Conservation (phyloP, 169 alveolate genomes). For the Eimeria brunetti region DNA sequence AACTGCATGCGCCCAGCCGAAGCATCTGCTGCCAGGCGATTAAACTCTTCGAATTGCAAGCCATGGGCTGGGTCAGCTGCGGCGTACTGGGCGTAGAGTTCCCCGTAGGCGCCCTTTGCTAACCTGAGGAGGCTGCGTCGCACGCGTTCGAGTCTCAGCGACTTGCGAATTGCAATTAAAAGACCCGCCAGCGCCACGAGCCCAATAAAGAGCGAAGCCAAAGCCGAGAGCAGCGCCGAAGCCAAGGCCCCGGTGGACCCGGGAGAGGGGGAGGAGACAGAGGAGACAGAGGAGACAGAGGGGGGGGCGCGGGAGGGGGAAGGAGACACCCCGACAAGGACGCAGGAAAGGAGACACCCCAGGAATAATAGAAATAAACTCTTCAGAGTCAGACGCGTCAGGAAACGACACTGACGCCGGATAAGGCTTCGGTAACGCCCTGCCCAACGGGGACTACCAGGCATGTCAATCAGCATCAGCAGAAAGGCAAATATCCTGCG, state of each 20-base stretch:
- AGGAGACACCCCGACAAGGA: too few species aligned
- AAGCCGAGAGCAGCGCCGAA: too few species aligned
- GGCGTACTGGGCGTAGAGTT: slow-evolving; percentile 92
- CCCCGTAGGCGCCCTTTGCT: slow-evolving; percentile 91
- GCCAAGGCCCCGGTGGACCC: too few species aligned
- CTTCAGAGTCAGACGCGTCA: slow-evolving; percentile 92
- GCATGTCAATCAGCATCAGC: slow-evolving; percentile 92
- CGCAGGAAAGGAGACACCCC: slow-evolving; percentile 85
- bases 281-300: slow-evolving; percentile 87
- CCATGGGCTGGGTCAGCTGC: slow-evolving; percentile 94
- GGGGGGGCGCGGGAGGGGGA: too few species aligned
- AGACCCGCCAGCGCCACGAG: slow-evolving; percentile 91
- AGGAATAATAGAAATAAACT: slow-evolving; percentile 90
- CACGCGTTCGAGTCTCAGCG: slow-evolving; percentile 92
- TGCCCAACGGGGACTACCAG: slow-evolving; percentile 96
- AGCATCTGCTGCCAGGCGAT: slow-evolving; percentile 93
- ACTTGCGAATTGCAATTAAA: slow-evolving; percentile 91
- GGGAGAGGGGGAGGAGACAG: too few species aligned
- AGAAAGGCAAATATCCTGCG: slow-evolving; percentile 89
- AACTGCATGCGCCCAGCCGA: slow-evolving; percentile 92
- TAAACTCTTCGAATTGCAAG: slow-evolving; percentile 94
- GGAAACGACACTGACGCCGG: slow-evolving; percentile 90
- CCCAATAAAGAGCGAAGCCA: too few species aligned
- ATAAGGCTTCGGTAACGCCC: slow-evolving; percentile 90
- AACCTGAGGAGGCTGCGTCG: slow-evolving; percentile 86